Conservation (phyloP, 108 stramenopile genomes). For the Nitzschia palea region DNA sequence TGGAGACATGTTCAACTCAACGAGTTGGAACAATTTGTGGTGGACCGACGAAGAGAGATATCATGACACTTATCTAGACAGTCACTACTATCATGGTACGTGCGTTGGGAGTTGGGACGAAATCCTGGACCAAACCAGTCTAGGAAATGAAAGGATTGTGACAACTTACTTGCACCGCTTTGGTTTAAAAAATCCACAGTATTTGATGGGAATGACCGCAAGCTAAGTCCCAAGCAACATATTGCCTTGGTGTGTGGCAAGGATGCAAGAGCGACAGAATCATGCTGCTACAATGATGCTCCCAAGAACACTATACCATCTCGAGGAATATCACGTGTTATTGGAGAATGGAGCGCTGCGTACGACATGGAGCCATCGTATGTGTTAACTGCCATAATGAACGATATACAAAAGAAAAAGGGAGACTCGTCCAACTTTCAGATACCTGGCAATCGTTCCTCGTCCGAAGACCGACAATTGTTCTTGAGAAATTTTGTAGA, state of each 20-base stretch:
- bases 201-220: conserved; percentile 36
- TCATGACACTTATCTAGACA: conserved; percentile 54
- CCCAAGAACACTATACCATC: conserved; percentile 33
- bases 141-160: no score
- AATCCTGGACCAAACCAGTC: background rate
- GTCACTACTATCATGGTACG: conserved; percentile 57
- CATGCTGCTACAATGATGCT: conserved; percentile 58
- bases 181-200: conserved; percentile 13
- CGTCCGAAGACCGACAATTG: conserved; percentile 28
- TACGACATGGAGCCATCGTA: conserved; percentile 43
- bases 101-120: background rate
- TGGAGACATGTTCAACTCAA: conserved; percentile 51
- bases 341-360: conserved; percentile 68
- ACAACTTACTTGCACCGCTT: no score
- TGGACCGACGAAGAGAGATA: conserved; percentile 33
- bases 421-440: conserved; percentile 21
- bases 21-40: conserved; percentile 46
- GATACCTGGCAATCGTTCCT: conserved; percentile 28
- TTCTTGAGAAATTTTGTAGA: conserved; percentile 63
- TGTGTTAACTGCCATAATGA: conserved; percentile 38
- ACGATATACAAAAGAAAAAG: conserved; percentile 16
- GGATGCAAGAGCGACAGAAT: conserved; percentile 24
- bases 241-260: conserved; percentile 55
- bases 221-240: conserved; percentile 57
- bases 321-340: conserved; percentile 47